Evolutionary conservation across 192 early-diverging fungal genomes (phyloP).

Genomic region (Pecoramyces ruminantium): DNA sequence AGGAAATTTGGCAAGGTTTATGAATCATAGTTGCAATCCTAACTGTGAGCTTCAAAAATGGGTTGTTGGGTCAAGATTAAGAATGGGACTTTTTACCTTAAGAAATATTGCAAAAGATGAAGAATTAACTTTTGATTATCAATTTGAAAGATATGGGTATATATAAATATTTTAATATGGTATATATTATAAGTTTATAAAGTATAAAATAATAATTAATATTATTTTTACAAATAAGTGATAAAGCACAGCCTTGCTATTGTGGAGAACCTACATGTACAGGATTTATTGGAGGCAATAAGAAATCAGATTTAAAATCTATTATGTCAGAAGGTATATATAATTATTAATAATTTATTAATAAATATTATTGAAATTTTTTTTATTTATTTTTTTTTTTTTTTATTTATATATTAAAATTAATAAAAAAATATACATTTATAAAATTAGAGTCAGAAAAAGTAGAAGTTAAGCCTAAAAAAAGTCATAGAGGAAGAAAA

Average conservation of each 20-base stretch:
- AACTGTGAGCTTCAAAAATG: conserved; percentile 94
- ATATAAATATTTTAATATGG: not conserved
- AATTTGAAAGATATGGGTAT: conserved; percentile 86
- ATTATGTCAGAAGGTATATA: not conserved
- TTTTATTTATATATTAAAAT: too few relatives aligned
- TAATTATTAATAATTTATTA: not conserved
- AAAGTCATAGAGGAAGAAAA: not conserved
- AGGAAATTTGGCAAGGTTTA: conserved; percentile 86
- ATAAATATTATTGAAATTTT: too few relatives aligned
- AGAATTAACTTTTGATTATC: conserved; percentile 97
- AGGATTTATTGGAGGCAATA: conserved; percentile 77
- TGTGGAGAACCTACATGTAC: conserved; percentile 78
- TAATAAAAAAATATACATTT: too few relatives aligned
- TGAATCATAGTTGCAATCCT: conserved; percentile 94
- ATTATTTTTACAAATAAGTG: too few relatives aligned
- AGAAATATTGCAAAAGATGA: conserved; percentile 55
- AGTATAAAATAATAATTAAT: too few relatives aligned
- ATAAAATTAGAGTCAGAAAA: not conserved
- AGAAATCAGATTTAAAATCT: conserved; percentile 21
- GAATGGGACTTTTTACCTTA: conserved; percentile 92
- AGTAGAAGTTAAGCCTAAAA: not conserved
- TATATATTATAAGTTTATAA: too few relatives aligned
- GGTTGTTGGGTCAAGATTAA: conserved; percentile 72
- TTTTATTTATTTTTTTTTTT: too few relatives aligned
- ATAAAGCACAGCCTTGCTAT: conserved; percentile 78